A percentile compares a stretch with the other conserved stretches of the same genome.
These are phyloP conservation scores for Taxillus chinensis DNA, from an alignment of 164 flowering plant genomes.

Conservation along the genomic window DNA sequence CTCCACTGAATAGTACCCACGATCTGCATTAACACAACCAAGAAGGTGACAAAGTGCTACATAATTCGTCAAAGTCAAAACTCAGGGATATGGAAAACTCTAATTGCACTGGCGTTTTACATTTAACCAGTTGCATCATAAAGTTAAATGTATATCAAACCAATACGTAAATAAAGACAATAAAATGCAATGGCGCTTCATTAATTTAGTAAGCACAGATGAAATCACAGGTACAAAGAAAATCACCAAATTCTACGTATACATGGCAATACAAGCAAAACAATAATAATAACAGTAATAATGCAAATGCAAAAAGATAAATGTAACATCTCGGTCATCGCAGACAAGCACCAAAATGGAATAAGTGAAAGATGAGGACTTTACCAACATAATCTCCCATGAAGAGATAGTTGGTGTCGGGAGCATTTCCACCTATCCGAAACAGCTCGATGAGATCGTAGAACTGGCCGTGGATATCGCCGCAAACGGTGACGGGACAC, in stretches of 20 bases:
- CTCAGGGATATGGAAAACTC: too few species aligned
- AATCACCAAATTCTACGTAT: too few species aligned
- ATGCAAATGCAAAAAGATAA: neutral
- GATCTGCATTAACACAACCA: constrained; percentile 43
- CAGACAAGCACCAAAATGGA: neutral
- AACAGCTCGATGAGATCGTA: constrained; percentile 66
- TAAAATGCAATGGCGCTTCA: too few species aligned
- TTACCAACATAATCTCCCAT: constrained; percentile 94
- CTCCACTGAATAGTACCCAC: constrained; percentile 87
- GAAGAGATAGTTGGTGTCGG: constrained; percentile 82
- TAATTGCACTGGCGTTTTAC: too few species aligned
- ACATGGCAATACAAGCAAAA: too few species aligned
- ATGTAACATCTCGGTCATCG: neutral
- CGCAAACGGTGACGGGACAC: constrained; percentile 67
- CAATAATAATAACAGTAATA: too few species aligned
- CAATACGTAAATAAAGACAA: too few species aligned
- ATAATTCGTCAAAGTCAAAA: neutral
- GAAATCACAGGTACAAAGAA: too few species aligned
- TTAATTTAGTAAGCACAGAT: too few species aligned
- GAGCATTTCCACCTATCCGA: constrained; percentile 68
- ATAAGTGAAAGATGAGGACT: constrained; percentile 6
- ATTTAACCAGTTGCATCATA: too few species aligned
- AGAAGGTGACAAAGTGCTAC: neutral
- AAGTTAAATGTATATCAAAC: too few species aligned
- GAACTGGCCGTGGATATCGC: constrained; percentile 73